Evolutionary conservation across 2,329 filamentous ascomycete genomes (phyloP), one percentile per base, ranked within the genome.

Genomic region (Diaporthe ilicicola): DNA sequence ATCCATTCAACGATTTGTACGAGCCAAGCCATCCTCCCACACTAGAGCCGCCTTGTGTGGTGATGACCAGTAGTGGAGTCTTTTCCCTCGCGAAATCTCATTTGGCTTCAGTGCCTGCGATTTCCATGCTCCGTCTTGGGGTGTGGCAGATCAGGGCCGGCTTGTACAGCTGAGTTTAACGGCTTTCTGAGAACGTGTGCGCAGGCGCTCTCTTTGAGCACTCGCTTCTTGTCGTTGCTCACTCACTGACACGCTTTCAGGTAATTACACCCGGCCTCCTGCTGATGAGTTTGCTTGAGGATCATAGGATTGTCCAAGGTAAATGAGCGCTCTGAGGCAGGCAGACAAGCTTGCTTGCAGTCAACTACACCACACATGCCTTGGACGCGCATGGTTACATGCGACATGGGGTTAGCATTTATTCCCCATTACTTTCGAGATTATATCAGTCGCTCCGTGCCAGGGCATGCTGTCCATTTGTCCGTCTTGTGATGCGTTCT

Each of bases 31-130:
- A 90, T 88, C 84, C 92, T 93, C 87, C 88, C 91, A 81, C 89
- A 93, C 91, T 88, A 80, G 84, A 94, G 89, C 79, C 81, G 77
- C 77, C 77, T 75, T 76, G 76, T 74, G 81, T 78, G 82, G 86
- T 84, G 82, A 93, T 86, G 91, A 93, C 82, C 79, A 87, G 92
- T 93, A 91, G 92, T 93, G 91, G 89, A 93, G 92, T 92, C 44
- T 89, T 79, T 84, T 79, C 80, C 76, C 78, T 78, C 75, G 77
- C 70, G 73, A 75, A 80, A 81, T 80, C 83, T 90, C n/a, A 90
- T 90, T 84, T 85, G 85, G 87, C 87, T 92, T 86, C 83, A 84
- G 90, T 84, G 89, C 84, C 79, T 81, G 78, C 77, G 76, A 76
- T 74, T 77, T 79, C 76, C 81, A 77, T 82, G 83, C 82, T 83